Evolutionary conservation across 2,329 filamentous ascomycete genomes (phyloP).

Genomic region (Epicoccum nigrum): DNA sequence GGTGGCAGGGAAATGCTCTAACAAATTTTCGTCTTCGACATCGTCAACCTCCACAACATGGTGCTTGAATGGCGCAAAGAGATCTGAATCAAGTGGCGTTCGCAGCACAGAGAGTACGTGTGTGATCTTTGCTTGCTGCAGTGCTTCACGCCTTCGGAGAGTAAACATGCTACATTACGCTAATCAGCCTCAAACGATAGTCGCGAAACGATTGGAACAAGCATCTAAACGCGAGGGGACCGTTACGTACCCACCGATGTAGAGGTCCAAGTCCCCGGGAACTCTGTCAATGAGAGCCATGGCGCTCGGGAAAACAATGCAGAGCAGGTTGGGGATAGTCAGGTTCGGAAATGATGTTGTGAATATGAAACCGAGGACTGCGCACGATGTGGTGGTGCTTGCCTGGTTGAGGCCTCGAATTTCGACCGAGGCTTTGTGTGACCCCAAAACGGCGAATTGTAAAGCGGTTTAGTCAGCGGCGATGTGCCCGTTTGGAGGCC

Average conservation of each 20-base stretch:
- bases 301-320: slow-evolving; percentile 16
- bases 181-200: slow-evolving; percentile 32
- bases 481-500: slow-evolving; percentile 11
- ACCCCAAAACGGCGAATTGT: slow-evolving; percentile 12
- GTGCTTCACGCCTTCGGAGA: slow-evolving; percentile 71
- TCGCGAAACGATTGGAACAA: slow-evolving; percentile 18
- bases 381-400: slow-evolving; percentile 23
- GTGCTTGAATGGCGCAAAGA: slow-evolving; percentile 71
- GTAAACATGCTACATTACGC: slow-evolving; percentile 71
- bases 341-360: slow-evolving; percentile 29
- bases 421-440: slow-evolving; percentile 32
- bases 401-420: slow-evolving; percentile 19
- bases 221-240: slow-evolving; percentile 23
- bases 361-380: slow-evolving; percentile 19
- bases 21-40: slow-evolving; percentile 83
- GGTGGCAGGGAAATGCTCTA: slow-evolving; percentile 78
- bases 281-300: slow-evolving; percentile 71
- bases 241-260: slow-evolving; percentile 74
- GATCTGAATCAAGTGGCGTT: slow-evolving; percentile 61
- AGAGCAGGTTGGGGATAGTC: slow-evolving; percentile 20
- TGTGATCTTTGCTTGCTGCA: slow-evolving; percentile 78
- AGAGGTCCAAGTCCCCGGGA: slow-evolving; percentile 72
- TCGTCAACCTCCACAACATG: slow-evolving; percentile 87
- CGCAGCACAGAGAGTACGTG: slow-evolving; percentile 86
- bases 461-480: slow-evolving; percentile 23